These are phyloP conservation scores for Fusarium transvaalense DNA, from an alignment of 2,329 filamentous ascomycete genomes.

Conservation along the genomic window DNA sequence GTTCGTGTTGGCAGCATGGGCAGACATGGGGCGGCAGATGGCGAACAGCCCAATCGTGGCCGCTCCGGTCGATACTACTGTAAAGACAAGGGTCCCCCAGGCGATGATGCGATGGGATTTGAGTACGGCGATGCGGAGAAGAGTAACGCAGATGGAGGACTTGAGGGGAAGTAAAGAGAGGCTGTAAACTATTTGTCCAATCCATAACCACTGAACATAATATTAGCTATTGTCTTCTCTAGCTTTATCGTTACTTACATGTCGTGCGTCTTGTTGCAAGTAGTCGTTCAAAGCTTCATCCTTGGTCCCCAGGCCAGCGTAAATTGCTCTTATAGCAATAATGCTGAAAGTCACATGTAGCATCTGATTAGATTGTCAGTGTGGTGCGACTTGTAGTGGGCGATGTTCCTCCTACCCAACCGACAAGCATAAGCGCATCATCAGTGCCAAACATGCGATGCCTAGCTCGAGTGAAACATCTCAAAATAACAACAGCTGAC, in stretches of 20 bases:
- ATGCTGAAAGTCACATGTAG: constrained; percentile 19
- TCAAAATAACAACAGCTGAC: constrained; percentile 1
- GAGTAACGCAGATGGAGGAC: constrained; percentile 30
- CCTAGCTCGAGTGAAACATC: constrained; percentile 10
- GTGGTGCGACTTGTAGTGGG: background rate
- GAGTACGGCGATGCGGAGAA: constrained; percentile 31
- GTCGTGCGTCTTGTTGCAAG: constrained; percentile 20
- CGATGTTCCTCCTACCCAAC: constrained; percentile 23
- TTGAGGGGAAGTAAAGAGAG: constrained; percentile 31
- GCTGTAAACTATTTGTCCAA: constrained; percentile 19
- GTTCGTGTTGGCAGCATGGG: background rate
- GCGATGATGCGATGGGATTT: constrained; percentile 27
- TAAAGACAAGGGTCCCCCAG: constrained; percentile 20
- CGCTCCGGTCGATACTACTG: constrained; percentile 3
- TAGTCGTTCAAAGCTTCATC: constrained; percentile 18
- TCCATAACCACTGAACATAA: constrained; percentile 18
- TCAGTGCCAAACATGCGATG: constrained; percentile 27
- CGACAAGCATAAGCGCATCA: constrained; percentile 33
- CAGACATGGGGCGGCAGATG: constrained; percentile 13
- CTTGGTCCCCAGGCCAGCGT: constrained; percentile 19
- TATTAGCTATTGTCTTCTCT: background rate
- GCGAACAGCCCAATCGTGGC: constrained; percentile 12
- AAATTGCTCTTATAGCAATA: background rate
- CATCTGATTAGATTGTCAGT: constrained; percentile 3
- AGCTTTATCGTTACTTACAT: background rate